A percentile compares a stretch with the other conserved stretches of the same genome.
These are phyloP conservation scores for Suillus weaverae DNA, from an alignment of 768 basidiomycete species.

Conservation along the genomic window DNA sequence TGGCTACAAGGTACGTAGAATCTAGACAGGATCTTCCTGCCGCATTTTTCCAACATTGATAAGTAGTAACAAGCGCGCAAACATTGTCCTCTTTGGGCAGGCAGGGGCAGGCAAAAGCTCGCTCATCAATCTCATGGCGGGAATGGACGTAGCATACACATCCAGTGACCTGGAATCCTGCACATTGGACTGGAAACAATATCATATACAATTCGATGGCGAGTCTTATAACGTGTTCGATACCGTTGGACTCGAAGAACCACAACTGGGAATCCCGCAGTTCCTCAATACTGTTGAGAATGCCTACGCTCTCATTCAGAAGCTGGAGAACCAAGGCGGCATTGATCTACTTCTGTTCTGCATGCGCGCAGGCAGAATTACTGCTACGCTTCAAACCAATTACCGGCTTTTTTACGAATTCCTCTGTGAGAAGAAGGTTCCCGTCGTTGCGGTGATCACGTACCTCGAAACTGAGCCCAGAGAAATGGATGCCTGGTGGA, in stretches of 20 bases:
- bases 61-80: slow-evolving; percentile 9
- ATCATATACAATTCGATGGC: slow-evolving; percentile 26
- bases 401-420: slow-evolving; percentile 40
- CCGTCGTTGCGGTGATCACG: slow-evolving; percentile 39
- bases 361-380: slow-evolving; percentile 40
- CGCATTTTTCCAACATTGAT: not conserved
- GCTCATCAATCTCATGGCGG: slow-evolving; percentile 33
- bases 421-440: slow-evolving; percentile 38
- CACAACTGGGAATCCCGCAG: slow-evolving; percentile 23
- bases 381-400: slow-evolving; percentile 35
- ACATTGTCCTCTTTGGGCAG: slow-evolving; percentile 44
- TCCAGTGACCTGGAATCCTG: slow-evolving; percentile 31
- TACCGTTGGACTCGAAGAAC: slow-evolving; percentile 36
- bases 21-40: not conserved
- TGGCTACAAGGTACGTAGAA: not conserved
- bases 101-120: slow-evolving; percentile 35
- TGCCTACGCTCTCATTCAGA: slow-evolving; percentile 33
- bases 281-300: slow-evolving; percentile 28
- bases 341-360: slow-evolving; percentile 41
- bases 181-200: slow-evolving; percentile 33
- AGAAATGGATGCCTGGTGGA: slow-evolving; percentile 42
- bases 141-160: slow-evolving; percentile 21
- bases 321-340: slow-evolving; percentile 32
- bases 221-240: slow-evolving; percentile 29
- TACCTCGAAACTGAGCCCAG: slow-evolving; percentile 36